These are phyloP conservation scores for Brasenia schreberi DNA, from an alignment of 164 flowering plant species.

Conservation along the genomic window DNA sequence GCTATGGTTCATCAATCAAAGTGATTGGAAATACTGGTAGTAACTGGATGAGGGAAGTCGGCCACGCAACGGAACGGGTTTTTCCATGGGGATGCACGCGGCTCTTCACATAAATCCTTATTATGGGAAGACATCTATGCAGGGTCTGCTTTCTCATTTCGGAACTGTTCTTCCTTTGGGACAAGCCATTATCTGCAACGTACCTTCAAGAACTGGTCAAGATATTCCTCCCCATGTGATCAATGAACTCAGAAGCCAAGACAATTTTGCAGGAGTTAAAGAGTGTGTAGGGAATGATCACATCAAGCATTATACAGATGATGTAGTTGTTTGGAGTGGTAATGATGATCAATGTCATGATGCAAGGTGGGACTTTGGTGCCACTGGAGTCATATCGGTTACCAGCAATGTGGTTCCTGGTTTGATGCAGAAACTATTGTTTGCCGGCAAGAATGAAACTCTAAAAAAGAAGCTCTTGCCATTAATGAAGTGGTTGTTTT, in stretches of 20 bases:
- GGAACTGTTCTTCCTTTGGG: conserved; percentile 67
- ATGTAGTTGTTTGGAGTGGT: conserved; percentile 75
- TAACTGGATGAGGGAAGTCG: conserved; percentile 85
- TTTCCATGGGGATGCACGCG: conserved; percentile 94
- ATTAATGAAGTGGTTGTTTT: conserved; percentile 33
- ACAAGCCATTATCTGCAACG: conserved; percentile 70
- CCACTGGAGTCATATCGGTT: conserved; percentile 46
- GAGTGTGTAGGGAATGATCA: conserved; percentile 76
- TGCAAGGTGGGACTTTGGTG: conserved; percentile 70
- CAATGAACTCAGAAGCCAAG: conserved; percentile 10
- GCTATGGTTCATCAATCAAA: conserved; percentile 66
- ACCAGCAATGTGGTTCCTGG: conserved; percentile 41
- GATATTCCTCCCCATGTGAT: conserved; percentile 41
- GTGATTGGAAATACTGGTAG: conserved; percentile 96
- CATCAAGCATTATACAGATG: conserved; percentile 42
- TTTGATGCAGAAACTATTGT: conserved; percentile 54
- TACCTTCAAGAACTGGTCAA: conserved; percentile 79
- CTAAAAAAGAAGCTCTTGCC: conserved; percentile 33
- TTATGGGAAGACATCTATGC: conserved; percentile 79
- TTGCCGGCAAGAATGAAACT: conserved; percentile 39
- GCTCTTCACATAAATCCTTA: conserved; percentile 93
- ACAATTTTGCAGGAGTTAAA: conserved; percentile 65
- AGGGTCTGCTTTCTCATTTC: conserved; percentile 66
- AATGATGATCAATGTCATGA: conserved; percentile 86
- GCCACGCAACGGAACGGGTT: conserved; percentile 87